Evolutionary conservation across 2,329 filamentous ascomycete genomes (phyloP).

Genomic region (Cadophora sp.): DNA sequence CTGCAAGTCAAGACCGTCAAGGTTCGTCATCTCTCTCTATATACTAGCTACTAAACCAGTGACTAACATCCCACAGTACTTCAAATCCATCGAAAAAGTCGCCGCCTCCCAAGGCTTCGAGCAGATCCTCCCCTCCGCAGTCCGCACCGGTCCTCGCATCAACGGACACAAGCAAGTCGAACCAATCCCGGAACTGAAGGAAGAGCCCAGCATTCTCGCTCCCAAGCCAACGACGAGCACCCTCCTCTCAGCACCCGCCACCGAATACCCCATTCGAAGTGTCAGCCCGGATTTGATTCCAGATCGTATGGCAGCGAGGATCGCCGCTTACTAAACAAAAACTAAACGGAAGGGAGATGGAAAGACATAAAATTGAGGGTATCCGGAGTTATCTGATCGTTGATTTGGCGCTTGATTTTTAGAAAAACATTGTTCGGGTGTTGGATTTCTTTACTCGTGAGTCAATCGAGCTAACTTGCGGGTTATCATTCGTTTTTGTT

Average conservation of each 20-base stretch:
- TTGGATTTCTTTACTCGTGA: too few species aligned
- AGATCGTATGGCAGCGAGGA: constrained; percentile 49
- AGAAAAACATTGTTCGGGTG: too few species aligned
- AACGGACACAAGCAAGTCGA: constrained; percentile 33
- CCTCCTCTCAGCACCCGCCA: constrained; percentile 60
- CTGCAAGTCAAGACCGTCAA: constrained; percentile 77
- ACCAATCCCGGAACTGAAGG: constrained; percentile 35
- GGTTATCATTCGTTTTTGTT: too few species aligned
- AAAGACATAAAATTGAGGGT: too few species aligned
- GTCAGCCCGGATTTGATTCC: constrained; percentile 66
- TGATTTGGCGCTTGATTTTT: too few species aligned
- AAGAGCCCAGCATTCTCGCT: constrained; percentile 54
- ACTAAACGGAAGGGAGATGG: too few species aligned
- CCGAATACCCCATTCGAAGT: constrained; percentile 61
- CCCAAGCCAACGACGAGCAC: constrained; percentile 64
- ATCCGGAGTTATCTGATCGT: too few species aligned
- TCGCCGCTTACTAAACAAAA: constrained; percentile 33
- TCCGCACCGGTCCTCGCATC: constrained; percentile 57
- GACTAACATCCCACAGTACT: constrained; percentile 57
- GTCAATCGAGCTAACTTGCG: too few species aligned
- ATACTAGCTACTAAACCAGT: neutral
- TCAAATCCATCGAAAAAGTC: constrained; percentile 74
- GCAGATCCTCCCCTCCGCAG: constrained; percentile 62
- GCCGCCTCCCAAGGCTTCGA: constrained; percentile 63
- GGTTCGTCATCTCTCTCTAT: constrained; percentile 44